Evolutionary conservation across 2,329 filamentous ascomycete genomes (phyloP), one percentile per base, ranked within the genome.

Genomic region (Zarea fungicola): DNA sequence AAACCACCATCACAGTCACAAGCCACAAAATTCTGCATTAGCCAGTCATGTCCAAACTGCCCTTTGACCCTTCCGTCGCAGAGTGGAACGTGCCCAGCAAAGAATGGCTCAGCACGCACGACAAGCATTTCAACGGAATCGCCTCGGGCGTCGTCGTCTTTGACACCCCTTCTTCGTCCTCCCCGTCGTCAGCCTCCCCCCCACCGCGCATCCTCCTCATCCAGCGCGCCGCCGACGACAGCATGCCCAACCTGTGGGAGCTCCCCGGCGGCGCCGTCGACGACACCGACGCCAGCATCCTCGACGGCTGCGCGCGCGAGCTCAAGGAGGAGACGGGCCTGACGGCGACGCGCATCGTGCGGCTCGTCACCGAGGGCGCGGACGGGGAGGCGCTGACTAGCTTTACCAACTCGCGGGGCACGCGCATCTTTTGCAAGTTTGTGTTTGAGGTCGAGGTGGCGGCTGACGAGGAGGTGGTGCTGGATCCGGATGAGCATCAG

Each of bases 201-300:
- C 14, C 44, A 1, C 49, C 58, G 47, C 61, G 63, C 31, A 58
- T 76, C 40, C 69, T 76, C 2, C 67, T 77, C 18, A 55, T 77
- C 9, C 73, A 74, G 56, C 71, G 74, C 56, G 68, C 71, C 23
- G 52, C 65, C 6, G 60, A 66, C 54, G 73, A 76, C 59, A 70
- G 60, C 47, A 67, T 70, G 61, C 73, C 74, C 3, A 58, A 67
- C 49, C 59, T 54, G 4, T 78, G 75, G 75, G 75, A 78, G 50
- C 52, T 67, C 1, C 74, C 75, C 1, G 75, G 75, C 19, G 75
- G 75, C n/a, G 69, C 62, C 1, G 68, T 68, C 34, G 75, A 77
- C 42, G 43, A 58, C 0, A 58, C 61, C 1, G 74, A 77, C 52
- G 37, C 52, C 6, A 70, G 58, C 11, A 64, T 78, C 5, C 61